A percentile compares a stretch with the other conserved stretches of the same genome.
Conservation (phyloP, 345 rosid species). For the Gossypium bickii region DNA sequence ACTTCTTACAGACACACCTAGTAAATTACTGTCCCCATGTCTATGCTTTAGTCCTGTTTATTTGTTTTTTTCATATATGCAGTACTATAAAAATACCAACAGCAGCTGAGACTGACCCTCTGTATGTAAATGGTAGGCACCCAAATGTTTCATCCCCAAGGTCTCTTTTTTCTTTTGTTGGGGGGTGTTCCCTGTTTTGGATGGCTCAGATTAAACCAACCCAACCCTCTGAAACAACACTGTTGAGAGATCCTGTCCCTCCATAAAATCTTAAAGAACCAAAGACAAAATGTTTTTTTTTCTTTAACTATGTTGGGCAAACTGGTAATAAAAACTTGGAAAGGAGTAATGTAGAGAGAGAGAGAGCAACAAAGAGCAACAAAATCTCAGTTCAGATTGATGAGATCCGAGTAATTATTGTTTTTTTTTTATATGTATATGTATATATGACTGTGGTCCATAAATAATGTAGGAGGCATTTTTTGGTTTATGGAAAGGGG, state of each 20-base stretch:
- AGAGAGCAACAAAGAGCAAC: constrained; percentile 19
- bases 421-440: not conserved
- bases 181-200: constrained; percentile 27
- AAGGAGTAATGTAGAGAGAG: constrained; percentile 20
- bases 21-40: constrained; percentile 12
- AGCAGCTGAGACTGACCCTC: constrained; percentile 48
- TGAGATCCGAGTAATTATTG: constrained; percentile 50
- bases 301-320: constrained; percentile 27
- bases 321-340: constrained; percentile 19
- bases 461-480: not conserved
- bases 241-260: constrained; percentile 31
- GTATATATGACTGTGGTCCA: constrained; percentile 33
- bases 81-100: constrained; percentile 40
- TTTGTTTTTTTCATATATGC: not conserved
- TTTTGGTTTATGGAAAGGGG: not conserved
- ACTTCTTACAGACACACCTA: not conserved
- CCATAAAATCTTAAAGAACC: constrained; percentile 15
- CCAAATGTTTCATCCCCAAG: constrained; percentile 28
- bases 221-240: not conserved
- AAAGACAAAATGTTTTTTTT: constrained; percentile 5
- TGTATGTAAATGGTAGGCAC: constrained; percentile 17
- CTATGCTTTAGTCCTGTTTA: constrained; percentile 2
- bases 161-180: not conserved
- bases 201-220: constrained; percentile 39
- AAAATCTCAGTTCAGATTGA: constrained; percentile 68